These are phyloP conservation scores for Smittium culicis DNA, from an alignment of 371 early-diverging fungal species.

Conservation along the genomic window DNA sequence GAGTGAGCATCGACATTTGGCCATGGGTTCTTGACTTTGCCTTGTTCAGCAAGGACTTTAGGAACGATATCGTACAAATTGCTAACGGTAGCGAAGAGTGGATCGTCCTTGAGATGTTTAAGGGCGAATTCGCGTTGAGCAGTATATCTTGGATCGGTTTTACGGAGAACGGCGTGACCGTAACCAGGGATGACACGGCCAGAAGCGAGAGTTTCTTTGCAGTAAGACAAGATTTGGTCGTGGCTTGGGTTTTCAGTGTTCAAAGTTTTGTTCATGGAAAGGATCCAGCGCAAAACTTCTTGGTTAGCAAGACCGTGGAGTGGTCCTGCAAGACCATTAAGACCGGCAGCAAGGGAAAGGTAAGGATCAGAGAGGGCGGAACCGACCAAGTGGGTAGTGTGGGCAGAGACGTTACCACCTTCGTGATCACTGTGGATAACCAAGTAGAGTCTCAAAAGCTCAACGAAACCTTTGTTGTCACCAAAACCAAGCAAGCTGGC, in stretches of 20 bases:
- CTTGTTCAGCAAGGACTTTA: slow-evolving; percentile 91
- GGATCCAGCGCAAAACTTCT: slow-evolving; percentile 94
- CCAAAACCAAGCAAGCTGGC: slow-evolving; percentile 83
- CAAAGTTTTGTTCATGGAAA: slow-evolving; percentile 77
- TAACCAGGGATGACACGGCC: slow-evolving; percentile 97
- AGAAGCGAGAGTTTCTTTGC: slow-evolving; percentile 86
- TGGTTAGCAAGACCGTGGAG: slow-evolving; percentile 99
- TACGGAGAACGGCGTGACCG: slow-evolving; percentile 97
- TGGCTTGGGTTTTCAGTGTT: slow-evolving; percentile 73
- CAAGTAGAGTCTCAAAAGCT: slow-evolving; percentile 95
- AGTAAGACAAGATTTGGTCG: slow-evolving; percentile 86
- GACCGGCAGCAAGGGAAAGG: slow-evolving; percentile 90
- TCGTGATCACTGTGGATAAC: slow-evolving; percentile 99
- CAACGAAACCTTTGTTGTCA: slow-evolving; percentile 75
- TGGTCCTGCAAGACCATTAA: slow-evolving; percentile 97
- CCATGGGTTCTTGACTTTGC: slow-evolving; percentile 99
- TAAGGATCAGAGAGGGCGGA: slow-evolving; percentile 96
- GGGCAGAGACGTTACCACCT: slow-evolving; percentile 96
- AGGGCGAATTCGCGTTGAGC: slow-evolving; percentile 97
- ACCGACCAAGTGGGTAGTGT: slow-evolving; percentile 91
- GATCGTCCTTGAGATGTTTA: slow-evolving; percentile 93
- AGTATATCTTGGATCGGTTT: slow-evolving; percentile 95
- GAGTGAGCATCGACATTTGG: slow-evolving; percentile 98
- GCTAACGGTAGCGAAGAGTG: slow-evolving; percentile 89
- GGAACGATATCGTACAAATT: slow-evolving; percentile 95